These are phyloP conservation scores for Mortierella sp. DNA, from an alignment of 371 early-diverging fungal species.

Conservation along the genomic window DNA sequence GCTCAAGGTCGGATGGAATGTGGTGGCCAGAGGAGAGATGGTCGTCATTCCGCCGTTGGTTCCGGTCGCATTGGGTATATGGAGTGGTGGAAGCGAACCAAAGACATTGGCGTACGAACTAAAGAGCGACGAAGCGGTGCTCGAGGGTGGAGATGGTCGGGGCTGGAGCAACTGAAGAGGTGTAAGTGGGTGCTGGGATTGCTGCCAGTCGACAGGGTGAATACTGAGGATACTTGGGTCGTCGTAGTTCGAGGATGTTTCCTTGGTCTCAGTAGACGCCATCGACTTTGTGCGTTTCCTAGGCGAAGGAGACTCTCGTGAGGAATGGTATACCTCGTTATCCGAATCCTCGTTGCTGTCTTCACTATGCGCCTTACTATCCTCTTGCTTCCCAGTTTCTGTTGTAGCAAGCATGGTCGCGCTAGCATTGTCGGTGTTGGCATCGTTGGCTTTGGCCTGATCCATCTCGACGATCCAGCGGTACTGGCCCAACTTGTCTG, in stretches of 20 bases:
- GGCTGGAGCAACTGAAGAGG: slow-evolving; percentile 11
- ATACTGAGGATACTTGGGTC: slow-evolving; percentile 19
- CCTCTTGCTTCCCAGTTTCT: too few species aligned
- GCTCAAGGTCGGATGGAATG: slow-evolving; percentile 22
- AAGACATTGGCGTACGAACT: slow-evolving; percentile 31
- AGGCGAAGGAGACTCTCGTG: slow-evolving; percentile 27
- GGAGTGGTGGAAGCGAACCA: slow-evolving; percentile 22
- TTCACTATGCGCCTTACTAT: background rate
- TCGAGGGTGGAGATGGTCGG: slow-evolving; percentile 4
- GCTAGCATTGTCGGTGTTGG: background rate
- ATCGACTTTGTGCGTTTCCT: slow-evolving; percentile 12
- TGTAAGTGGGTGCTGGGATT: slow-evolving; percentile 14
- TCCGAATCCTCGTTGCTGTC: slow-evolving; percentile 18
- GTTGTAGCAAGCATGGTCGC: too few species aligned
- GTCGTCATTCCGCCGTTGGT: slow-evolving; percentile 16
- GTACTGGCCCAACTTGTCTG: slow-evolving; percentile 36
- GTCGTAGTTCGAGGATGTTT: background rate
- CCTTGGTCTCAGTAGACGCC: background rate
- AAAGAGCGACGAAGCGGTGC: slow-evolving; percentile 19
- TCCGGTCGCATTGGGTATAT: slow-evolving; percentile 9
- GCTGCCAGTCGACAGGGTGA: slow-evolving; percentile 5
- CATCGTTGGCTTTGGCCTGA: slow-evolving; percentile 7
- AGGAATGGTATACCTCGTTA: slow-evolving; percentile 37
- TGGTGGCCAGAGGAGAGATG: slow-evolving; percentile 37
- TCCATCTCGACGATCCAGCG: slow-evolving; percentile 50